Base-by-base conservation (phyloP, 805 yeast species). In the Kodamaea neixiangensis region DNA sequence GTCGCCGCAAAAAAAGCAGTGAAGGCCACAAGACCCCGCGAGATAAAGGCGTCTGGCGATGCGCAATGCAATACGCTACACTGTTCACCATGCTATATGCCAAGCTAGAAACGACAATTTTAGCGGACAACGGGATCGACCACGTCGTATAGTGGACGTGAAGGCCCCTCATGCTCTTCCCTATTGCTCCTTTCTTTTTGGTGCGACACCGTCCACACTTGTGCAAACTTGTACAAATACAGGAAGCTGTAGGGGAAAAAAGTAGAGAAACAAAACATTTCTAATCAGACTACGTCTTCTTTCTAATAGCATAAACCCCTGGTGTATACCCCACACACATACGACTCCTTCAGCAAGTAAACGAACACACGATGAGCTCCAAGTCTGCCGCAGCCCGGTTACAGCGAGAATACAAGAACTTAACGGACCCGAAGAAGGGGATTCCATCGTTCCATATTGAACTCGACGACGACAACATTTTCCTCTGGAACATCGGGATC, bases 381-480 rank as follows among this genome's bases (percentile, higher is more conserved):
- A 79, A 77, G 61, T 78, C 86, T 25, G 91, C 93, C 22, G 91
- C 96, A 14, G 85, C 96, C 54, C 80, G 93, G 51, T 78, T 93
- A 52, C 86, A 90, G 83, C 91, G 94, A 79, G 97, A 93, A 79
- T 92, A 78, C 73, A 84, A 89, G 67, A 97, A 93, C 66, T 85
- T 93, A 52, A 89, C 97, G 18, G 96, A 92, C 72, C 96, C 97
- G 9, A 87, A 86, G 64, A 89, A 87, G 66, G 92, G 77, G 42
- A 72, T 74, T 47, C 79, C 79, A 5, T 70, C 75, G 15, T 72
- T 87, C 71, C 89, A 87, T 65, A 87, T 87, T 47, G 87, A 78
- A 55, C 71, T 81, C 38, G 82, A 77, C 52, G 75, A 79, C 51
- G 83, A 79, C 59, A 80, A 79, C 68, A 81, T 81, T 57, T 79